Evolutionary conservation across 352 stramenopile genomes (phyloP).

Genomic region (Phytophthora pisi): DNA sequence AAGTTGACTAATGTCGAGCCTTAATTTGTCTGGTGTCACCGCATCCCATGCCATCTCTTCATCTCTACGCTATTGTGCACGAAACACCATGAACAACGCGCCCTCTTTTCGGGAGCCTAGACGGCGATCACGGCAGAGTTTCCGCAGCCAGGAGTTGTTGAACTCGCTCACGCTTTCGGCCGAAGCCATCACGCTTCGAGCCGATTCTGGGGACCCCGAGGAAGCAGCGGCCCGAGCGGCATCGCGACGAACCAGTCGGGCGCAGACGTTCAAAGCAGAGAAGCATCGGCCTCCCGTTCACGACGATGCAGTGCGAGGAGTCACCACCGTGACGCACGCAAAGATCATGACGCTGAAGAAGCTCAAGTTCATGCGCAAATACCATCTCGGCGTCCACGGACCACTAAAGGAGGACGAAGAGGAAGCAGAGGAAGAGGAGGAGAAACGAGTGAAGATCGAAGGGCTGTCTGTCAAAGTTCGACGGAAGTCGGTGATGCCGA

Average conservation of each 20-base stretch:
- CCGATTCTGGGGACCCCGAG: conserved; percentile 22
- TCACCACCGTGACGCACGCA: conserved; percentile 29
- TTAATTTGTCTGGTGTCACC: conserved; percentile 17
- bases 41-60: conserved; percentile 16
- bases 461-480: conserved; percentile 4
- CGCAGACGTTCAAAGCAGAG: not conserved
- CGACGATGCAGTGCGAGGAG: not conserved
- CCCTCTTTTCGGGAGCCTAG: conserved; percentile 8
- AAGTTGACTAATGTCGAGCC: not conserved
- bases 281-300: not conserved
- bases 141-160: conserved; percentile 42
- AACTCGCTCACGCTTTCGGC: conserved; percentile 36
- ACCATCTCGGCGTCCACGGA: conserved; percentile 14
- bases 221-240: conserved; percentile 23
- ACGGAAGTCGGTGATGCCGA: conserved; percentile 16
- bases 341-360: conserved; percentile 43
- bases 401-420: conserved; percentile 10
- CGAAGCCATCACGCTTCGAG: conserved; percentile 37
- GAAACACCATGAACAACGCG: conserved; percentile 18
- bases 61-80: not conserved
- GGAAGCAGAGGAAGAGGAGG: conserved; percentile 14
- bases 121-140: conserved; percentile 22
- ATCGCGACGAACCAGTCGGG: conserved; percentile 8
- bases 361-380: conserved; percentile 28
- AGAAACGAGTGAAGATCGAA: conserved; percentile 2